Evolutionary conservation across 164 flowering plant genomes (phyloP).

Genomic region (Vitis rupestris): DNA sequence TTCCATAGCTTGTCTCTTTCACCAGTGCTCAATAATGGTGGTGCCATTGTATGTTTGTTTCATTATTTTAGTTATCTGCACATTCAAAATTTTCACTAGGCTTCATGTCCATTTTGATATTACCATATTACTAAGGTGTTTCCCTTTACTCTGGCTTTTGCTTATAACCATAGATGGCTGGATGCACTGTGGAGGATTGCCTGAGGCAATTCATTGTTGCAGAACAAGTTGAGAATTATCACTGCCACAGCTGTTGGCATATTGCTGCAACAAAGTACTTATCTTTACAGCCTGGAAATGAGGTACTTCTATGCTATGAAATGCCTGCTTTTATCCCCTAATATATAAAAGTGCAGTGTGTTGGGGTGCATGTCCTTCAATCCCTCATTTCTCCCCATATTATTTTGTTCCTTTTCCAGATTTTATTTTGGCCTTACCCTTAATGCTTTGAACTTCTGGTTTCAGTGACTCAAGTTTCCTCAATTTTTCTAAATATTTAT

Average conservation of each 20-base stretch:
- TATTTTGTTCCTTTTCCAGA: background rate
- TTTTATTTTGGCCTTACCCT: background rate
- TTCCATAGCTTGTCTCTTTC: conserved; percentile 79
- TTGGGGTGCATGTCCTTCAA: background rate
- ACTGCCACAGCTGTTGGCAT: conserved; percentile 84
- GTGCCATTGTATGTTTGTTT: conserved; percentile 53
- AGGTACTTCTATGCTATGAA: conserved; percentile 40
- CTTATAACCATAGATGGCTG: conserved; percentile 41
- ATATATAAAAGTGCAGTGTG: background rate
- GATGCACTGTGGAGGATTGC: conserved; percentile 74
- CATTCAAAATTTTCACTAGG: conserved; percentile 8
- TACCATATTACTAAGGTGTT: background rate
- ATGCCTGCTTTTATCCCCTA: background rate
- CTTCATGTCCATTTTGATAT: background rate
- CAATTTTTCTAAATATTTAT: background rate
- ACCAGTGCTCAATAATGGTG: conserved; percentile 33
- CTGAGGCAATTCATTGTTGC: conserved; percentile 58
- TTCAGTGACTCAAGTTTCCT: background rate
- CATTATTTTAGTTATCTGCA: conserved; percentile 10
- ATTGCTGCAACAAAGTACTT: conserved; percentile 65
- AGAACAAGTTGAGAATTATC: conserved; percentile 68
- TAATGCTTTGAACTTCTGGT: background rate
- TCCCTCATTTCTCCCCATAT: background rate
- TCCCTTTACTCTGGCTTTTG: conserved; percentile 1
- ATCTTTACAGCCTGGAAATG: conserved; percentile 32